Conservation (phyloP, 352 stramenopile genomes). For the Globisporangium carolinianum region DNA sequence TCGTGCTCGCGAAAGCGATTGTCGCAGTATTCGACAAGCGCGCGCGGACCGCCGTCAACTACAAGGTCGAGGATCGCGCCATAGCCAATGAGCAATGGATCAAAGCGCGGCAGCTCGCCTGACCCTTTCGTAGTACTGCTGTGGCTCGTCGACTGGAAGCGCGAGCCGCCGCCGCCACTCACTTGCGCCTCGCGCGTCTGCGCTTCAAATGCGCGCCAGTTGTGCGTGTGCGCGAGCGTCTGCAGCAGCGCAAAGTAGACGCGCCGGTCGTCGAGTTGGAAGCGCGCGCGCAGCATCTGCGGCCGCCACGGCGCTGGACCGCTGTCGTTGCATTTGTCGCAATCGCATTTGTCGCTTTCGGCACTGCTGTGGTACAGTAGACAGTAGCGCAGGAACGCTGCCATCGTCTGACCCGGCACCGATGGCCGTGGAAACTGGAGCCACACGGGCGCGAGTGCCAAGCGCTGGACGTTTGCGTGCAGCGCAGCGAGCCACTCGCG, state of each 20-base stretch:
- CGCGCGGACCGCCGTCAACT: conserved; percentile 26
- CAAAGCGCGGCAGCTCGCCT: conserved; percentile 3
- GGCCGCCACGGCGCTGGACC: conserved; percentile 15
- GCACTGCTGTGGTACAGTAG: conserved; percentile 49
- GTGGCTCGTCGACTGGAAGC: conserved; percentile 17
- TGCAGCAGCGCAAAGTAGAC: conserved; percentile 47
- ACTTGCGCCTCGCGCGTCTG: conserved; percentile 19
- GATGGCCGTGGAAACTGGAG: conserved; percentile 35
- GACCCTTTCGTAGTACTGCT: background rate
- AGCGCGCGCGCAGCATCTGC: conserved; percentile 26
- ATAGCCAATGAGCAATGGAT: conserved; percentile 47
- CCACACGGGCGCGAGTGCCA: conserved; percentile 54
- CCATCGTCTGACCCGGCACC: conserved; percentile 48
- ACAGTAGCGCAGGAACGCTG: conserved; percentile 51
- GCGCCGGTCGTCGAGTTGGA: conserved; percentile 43
- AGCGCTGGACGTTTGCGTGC: conserved; percentile 52
- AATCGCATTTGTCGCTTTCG: conserved; percentile 16
- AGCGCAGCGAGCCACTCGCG: conserved; percentile 57
- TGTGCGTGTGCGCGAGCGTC: conserved; percentile 28
- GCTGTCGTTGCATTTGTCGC: conserved; percentile 11
- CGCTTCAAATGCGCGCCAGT: conserved; percentile 51
- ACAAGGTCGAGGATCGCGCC: conserved; percentile 68
- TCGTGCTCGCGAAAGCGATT: conserved; percentile 46
- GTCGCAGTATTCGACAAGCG: conserved; percentile 39
- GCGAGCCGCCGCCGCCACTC: conserved; percentile 17